phyloP scores from a whole-genome alignment of 148 eudicot genomes.

The Camellia granthamiana region DNA sequence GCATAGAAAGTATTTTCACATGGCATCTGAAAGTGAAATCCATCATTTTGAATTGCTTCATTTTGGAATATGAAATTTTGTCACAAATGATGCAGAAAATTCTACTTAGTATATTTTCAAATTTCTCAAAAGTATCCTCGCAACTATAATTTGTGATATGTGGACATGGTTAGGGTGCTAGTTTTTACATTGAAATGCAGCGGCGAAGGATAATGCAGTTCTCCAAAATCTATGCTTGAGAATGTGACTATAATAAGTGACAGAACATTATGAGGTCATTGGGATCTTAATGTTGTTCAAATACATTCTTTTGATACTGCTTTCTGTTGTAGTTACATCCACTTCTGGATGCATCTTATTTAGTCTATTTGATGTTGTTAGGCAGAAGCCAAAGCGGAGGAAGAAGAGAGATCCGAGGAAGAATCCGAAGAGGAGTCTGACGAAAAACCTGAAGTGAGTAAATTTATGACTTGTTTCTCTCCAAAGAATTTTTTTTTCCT shows the following conservation, averaged over 20 bases:
- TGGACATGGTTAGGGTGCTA: neutral
- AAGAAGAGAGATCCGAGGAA: constrained; percentile 59
- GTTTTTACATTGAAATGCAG: neutral
- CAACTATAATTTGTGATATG: neutral
- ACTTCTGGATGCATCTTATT: neutral
- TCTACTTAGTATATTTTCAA: neutral
- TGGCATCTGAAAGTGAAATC: neutral
- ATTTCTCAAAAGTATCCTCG: neutral
- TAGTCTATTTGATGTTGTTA: constrained; percentile 27
- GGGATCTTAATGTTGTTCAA: neutral
- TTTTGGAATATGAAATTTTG: neutral
- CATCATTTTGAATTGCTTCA: neutral
- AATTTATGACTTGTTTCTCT: neutral
- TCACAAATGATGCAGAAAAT: neutral
- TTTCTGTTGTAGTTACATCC: neutral
- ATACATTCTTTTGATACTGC: neutral
- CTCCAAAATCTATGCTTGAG: neutral
- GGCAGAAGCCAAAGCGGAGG: constrained; percentile 54
- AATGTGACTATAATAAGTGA: neutral
- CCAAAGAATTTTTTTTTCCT: neutral
- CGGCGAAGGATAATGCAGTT: neutral
- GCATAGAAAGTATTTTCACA: neutral
- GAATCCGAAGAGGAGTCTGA: constrained; percentile 75
- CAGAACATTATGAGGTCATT: neutral
- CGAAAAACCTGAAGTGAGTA: constrained; percentile 48